These are phyloP conservation scores for Phytopythium sindhum DNA, from an alignment of 352 stramenopile genomes.

Conservation along the genomic window DNA sequence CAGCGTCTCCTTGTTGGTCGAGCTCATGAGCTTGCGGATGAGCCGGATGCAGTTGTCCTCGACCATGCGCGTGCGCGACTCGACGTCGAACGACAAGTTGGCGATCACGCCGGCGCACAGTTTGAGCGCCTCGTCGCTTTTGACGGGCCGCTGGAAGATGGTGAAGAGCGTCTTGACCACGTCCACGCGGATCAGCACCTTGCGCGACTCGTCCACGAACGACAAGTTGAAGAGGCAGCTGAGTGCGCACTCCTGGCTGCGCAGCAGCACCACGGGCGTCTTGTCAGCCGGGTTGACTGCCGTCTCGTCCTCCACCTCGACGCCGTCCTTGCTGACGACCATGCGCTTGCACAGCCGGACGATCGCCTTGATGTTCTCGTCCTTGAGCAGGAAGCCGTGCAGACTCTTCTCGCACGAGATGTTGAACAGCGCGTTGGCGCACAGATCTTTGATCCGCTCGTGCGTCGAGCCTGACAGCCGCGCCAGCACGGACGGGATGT, in stretches of 20 bases:
- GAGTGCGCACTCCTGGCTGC: slow-evolving; percentile 69
- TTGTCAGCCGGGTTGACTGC: slow-evolving; percentile 31
- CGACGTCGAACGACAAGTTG: slow-evolving; percentile 74
- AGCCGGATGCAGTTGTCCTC: slow-evolving; percentile 62
- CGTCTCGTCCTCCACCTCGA: slow-evolving; percentile 59
- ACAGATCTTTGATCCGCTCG: slow-evolving; percentile 66
- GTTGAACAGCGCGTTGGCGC: slow-evolving; percentile 74
- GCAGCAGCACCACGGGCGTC: slow-evolving; percentile 35
- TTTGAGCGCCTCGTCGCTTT: slow-evolving; percentile 63
- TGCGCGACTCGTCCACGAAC: slow-evolving; percentile 61
- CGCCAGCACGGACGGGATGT: slow-evolving; percentile 54
- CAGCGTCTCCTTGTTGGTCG: slow-evolving; percentile 53
- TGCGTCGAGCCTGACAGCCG: slow-evolving; percentile 32
- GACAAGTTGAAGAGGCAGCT: slow-evolving; percentile 80
- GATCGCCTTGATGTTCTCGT: slow-evolving; percentile 71
- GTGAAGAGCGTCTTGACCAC: slow-evolving; percentile 56
- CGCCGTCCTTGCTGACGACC: slow-evolving; percentile 34
- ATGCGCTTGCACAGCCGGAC: slow-evolving; percentile 60
- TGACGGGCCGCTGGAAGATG: slow-evolving; percentile 64
- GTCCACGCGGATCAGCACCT: slow-evolving; percentile 56
- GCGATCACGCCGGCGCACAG: slow-evolving; percentile 62
- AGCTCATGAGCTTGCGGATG: slow-evolving; percentile 65
- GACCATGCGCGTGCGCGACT: slow-evolving; percentile 54
- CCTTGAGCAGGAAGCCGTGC: slow-evolving; percentile 60
- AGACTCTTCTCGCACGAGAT: slow-evolving; percentile 74